A percentile compares a stretch with the other conserved stretches of the same genome.
Evolutionary conservation across 805 yeast genomes (phyloP).

Genomic region (Pichia pseudocactophila): DNA sequence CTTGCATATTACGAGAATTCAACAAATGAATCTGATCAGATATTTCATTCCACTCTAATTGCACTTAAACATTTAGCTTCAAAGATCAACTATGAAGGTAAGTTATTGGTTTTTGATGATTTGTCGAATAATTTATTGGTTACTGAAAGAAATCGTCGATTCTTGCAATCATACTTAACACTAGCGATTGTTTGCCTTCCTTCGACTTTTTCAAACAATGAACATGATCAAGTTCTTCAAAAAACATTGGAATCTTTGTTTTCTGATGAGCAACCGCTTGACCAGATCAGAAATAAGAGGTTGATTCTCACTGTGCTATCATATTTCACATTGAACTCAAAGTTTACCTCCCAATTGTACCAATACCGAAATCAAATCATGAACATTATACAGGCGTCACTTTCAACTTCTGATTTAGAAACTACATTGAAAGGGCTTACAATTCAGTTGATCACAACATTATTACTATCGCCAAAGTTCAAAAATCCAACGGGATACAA

Average conservation of each 20-base stretch:
- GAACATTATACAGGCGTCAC: constrained; percentile 56
- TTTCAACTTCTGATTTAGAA: constrained; percentile 60
- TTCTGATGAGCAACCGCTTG: constrained; percentile 7
- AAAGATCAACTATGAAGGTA: constrained; percentile 15
- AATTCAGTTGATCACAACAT: constrained; percentile 51
- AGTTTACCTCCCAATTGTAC: constrained; percentile 19
- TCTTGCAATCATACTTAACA: constrained; percentile 54
- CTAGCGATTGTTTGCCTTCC: constrained; percentile 36
- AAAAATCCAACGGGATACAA: constrained; percentile 1
- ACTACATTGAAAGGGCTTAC: constrained; percentile 61
- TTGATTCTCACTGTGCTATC: constrained; percentile 9
- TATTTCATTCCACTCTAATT: constrained; percentile 33
- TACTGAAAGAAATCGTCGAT: constrained; percentile 37
- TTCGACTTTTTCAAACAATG: constrained; percentile 17
- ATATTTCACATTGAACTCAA: constrained; percentile 8
- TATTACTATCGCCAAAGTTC: constrained; percentile 35
- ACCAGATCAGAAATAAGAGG: constrained; percentile 10
- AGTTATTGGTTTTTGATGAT: constrained; percentile 34
- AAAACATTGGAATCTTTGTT: constrained; percentile 38
- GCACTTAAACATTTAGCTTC: constrained; percentile 37
- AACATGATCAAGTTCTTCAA: constrained; percentile 42
- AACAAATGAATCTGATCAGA: constrained; percentile 26
- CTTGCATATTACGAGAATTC: constrained; percentile 25
- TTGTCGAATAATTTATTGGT: constrained; percentile 30
- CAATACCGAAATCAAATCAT: constrained; percentile 59